Evolutionary conservation across 2,329 filamentous ascomycete genomes (phyloP), one percentile per base, ranked within the genome.

Genomic region (Ciborinia camelliae): DNA sequence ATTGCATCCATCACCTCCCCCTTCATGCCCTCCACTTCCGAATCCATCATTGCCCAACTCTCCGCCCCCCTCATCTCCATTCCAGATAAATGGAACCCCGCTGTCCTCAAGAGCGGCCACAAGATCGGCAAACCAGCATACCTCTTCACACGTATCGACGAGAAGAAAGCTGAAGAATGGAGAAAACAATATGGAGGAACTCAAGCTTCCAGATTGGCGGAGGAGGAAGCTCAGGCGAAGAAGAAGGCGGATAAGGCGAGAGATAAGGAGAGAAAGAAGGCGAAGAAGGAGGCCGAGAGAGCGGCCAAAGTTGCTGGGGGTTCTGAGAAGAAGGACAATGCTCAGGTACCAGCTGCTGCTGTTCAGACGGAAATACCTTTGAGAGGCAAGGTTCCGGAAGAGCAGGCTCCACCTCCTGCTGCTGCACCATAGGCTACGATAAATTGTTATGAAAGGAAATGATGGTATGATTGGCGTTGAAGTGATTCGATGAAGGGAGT

Each of bases 101-200:
- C 85, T 67, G 78, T 81, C 2, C 79, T 95, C 69, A 82, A 86
- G 72, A 82, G 89, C 1, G 90, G 89, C 65, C 92, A 97, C 79
- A 89, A 88, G 75, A 89, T 97, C 68, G 91, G 91, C 70, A 89
- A 89, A 74, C 86, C 92, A 0, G 84, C 86, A 69, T 89, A 92
- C 50, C 82, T 97, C 39, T 97, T 97, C 79, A 85, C 85, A n/a
- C 85, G 84, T 62, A 97, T 97, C 73, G 90, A 92, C 69, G 82
- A 88, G 12, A 88, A 90, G 76, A 94, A 93, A 80, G 87, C 90
- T 54, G 86, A 89, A 60, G 90, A 94, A 75, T 97, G 92, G 92
- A 87, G 89, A 65, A 85, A 89, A 68, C 83, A 85, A 70, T 97
- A 87, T 71, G 88, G 88, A 59, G 88, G 88, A 8, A 85, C 83